Percentiles rank a stretch among this genome's conserved stretches.
These are phyloP conservation scores for Marasmius fiardii DNA, from an alignment of 1,284 basidiomycete genomes.

Conservation along the genomic window DNA sequence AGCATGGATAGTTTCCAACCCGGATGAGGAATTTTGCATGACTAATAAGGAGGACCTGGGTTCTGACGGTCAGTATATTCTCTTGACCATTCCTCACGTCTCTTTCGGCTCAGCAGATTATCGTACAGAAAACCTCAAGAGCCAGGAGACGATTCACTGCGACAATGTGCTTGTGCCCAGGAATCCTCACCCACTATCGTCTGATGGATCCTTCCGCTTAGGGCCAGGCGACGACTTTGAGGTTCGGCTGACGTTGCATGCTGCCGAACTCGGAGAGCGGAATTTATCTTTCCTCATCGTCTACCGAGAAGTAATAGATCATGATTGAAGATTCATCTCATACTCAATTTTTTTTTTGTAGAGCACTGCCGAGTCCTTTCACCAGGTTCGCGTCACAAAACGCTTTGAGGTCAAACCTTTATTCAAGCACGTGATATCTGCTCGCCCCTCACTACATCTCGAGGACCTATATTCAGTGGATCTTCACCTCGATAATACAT, in stretches of 20 bases:
- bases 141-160: slow-evolving; percentile 39
- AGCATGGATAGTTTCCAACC: slow-evolving; percentile 62
- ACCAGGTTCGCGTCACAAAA: slow-evolving; percentile 52
- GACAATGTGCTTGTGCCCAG: slow-evolving; percentile 52
- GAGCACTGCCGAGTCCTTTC: slow-evolving; percentile 47
- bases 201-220: slow-evolving; percentile 30
- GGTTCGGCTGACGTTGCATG: slow-evolving; percentile 52
- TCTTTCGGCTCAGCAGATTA: slow-evolving; percentile 1
- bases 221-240: slow-evolving; percentile 44
- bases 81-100: background rate
- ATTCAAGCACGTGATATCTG: slow-evolving; percentile 45
- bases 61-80: slow-evolving; percentile 10
- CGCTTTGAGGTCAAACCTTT: slow-evolving; percentile 56
- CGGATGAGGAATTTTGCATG: slow-evolving; percentile 62
- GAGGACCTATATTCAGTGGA: slow-evolving; percentile 53
- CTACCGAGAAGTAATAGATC: slow-evolving; percentile 59
- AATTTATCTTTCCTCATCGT: slow-evolving; percentile 61
- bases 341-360: slow-evolving; percentile 24
- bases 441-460: slow-evolving; percentile 44
- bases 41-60: slow-evolving; percentile 11
- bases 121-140: slow-evolving; percentile 19
- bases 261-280: slow-evolving; percentile 41
- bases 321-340: background rate
- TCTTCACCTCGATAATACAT: slow-evolving; percentile 54
- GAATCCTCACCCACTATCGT: slow-evolving; percentile 43